These are phyloP conservation scores for Salix purpurea DNA, from an alignment of 345 rosid species.

Conservation along the genomic window DNA sequence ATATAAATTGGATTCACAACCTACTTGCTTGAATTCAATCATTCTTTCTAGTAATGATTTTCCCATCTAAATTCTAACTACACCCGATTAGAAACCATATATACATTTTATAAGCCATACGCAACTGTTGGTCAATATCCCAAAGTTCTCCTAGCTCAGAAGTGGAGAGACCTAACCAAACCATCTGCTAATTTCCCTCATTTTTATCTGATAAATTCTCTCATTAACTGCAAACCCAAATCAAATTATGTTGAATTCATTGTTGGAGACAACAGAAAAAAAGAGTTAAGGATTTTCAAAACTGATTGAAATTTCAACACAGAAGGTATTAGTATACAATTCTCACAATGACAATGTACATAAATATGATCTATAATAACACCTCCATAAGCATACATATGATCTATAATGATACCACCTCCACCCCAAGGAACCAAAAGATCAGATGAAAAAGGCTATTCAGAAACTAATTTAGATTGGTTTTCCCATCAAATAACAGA, in stretches of 20 bases:
- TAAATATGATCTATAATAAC: background rate
- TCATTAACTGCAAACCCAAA: background rate
- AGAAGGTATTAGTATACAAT: background rate
- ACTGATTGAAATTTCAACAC: background rate
- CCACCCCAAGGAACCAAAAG: background rate
- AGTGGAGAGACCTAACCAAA: background rate
- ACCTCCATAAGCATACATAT: background rate
- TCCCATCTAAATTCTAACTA: no score
- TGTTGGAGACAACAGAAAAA: background rate
- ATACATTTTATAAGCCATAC: background rate
- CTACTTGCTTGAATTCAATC: no score
- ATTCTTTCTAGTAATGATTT: no score
- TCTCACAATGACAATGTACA: background rate
- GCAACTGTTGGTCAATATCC: background rate
- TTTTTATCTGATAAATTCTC: background rate
- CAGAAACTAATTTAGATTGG: background rate
- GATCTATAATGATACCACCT: background rate
- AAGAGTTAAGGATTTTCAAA: background rate
- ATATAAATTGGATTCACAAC: no score
- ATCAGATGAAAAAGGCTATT: background rate
- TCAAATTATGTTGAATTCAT: background rate
- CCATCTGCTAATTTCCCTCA: background rate
- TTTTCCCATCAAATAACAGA: background rate
- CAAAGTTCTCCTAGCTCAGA: background rate
- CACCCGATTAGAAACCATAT: background rate